Evolutionary conservation across 1,139 yeast species (phyloP).

Genomic region (Entelexis paramagnoliae): DNA sequence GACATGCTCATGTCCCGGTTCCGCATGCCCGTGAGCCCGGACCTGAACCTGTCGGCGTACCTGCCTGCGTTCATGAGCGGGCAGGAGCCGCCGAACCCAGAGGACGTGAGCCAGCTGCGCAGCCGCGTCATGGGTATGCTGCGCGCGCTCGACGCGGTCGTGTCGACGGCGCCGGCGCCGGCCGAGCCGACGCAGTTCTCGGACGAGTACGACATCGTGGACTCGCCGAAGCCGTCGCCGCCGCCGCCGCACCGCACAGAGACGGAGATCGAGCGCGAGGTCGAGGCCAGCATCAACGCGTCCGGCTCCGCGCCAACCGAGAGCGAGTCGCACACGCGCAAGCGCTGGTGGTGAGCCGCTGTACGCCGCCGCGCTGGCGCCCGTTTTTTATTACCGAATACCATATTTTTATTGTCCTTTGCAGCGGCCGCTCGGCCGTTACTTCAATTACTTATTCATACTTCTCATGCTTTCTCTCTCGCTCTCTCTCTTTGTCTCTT

Average conservation of each 20-base stretch:
- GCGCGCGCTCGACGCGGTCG: slow-evolving; percentile 11
- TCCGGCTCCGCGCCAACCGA: not conserved
- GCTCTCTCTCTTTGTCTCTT: too few species aligned
- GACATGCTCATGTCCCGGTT: slow-evolving; percentile 27
- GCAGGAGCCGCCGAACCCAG: slow-evolving; percentile 1
- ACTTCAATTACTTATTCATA: too few species aligned
- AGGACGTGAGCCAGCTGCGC: slow-evolving; percentile 8
- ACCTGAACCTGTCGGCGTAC: slow-evolving; percentile 17
- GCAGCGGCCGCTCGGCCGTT: too few species aligned
- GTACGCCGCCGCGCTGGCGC: too few species aligned
- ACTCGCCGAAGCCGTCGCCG: slow-evolving; percentile 13
- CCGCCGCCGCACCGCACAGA: slow-evolving; percentile 8
- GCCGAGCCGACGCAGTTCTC: slow-evolving; percentile 3
- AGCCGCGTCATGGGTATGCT: slow-evolving; percentile 12
- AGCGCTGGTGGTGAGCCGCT: slow-evolving; percentile 8
- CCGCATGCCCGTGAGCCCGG: slow-evolving; percentile 25
- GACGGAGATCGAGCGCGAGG: slow-evolving; percentile 20
- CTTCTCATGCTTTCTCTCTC: too few species aligned
- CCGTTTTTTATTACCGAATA: too few species aligned
- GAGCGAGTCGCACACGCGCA: not conserved
- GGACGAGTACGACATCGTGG: slow-evolving; percentile 20
- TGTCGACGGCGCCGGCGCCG: not conserved
- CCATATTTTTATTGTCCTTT: too few species aligned
- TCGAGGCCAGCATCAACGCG: slow-evolving; percentile 5
- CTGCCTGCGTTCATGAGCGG: slow-evolving; percentile 15